Conservation (phyloP, 2,329 filamentous ascomycete genomes). For the Dactylellina parvicollis region DNA sequence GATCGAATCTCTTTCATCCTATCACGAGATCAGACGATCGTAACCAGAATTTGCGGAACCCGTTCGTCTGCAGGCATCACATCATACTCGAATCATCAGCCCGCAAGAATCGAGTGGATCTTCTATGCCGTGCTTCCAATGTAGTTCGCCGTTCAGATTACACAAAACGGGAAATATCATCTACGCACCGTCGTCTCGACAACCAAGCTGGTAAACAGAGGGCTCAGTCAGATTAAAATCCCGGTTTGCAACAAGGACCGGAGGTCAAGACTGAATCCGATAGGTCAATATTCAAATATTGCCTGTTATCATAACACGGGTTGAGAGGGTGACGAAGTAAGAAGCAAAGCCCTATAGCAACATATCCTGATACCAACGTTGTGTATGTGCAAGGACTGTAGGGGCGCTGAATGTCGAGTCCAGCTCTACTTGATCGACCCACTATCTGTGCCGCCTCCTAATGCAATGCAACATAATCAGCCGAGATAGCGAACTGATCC, state of each 20-base stretch:
- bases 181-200: slow-evolving; percentile 8
- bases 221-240: neutral
- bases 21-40: neutral
- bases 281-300: slow-evolving; percentile 3
- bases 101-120: neutral
- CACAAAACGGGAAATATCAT: neutral
- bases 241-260: neutral
- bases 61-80: neutral
- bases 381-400: neutral
- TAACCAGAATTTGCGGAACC: too few relatives aligned
- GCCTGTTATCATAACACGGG: slow-evolving; percentile 1
- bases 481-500: neutral
- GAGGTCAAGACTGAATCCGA: slow-evolving; percentile 18
- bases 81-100: neutral
- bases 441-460: slow-evolving; percentile 10
- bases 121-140: too few relatives aligned
- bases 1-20: too few relatives aligned
- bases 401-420: neutral
- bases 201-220: neutral
- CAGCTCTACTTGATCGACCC: neutral
- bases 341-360: slow-evolving; percentile 10
- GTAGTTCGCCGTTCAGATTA: neutral
- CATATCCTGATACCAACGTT: neutral
- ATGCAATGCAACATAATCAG: slow-evolving; percentile 31
- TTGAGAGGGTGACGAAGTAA: neutral